Evolutionary conservation across 495 filamentous ascomycete genomes (phyloP).

Genomic region (Penicillium turbatum): DNA sequence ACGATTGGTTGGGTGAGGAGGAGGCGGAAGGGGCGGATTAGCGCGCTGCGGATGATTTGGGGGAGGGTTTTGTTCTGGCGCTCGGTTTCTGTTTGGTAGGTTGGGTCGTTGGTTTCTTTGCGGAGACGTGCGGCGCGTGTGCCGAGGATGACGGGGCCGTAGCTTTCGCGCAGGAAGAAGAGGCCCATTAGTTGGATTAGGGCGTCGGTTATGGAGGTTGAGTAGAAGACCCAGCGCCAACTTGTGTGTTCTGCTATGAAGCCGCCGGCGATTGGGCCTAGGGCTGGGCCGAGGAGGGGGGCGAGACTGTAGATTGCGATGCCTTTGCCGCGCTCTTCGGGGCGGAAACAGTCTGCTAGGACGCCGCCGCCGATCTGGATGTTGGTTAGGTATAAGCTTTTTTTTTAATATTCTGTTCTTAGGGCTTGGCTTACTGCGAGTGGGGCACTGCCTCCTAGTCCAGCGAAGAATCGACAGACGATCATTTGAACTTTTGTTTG

Average conservation of each 20-base stretch:
- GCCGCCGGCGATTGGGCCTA: slow-evolving; percentile 60
- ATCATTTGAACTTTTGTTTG: slow-evolving; percentile 51
- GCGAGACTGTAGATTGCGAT: slow-evolving; percentile 61
- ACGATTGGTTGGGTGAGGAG: slow-evolving; percentile 58
- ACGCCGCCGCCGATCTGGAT: slow-evolving; percentile 54
- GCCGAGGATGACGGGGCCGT: slow-evolving; percentile 58
- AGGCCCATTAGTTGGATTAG: slow-evolving; percentile 60
- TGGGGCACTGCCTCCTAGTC: slow-evolving; percentile 54
- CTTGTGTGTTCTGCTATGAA: slow-evolving; percentile 65
- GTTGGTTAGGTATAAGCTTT: neutral
- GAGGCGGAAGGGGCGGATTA: slow-evolving; percentile 56
- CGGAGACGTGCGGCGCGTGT: slow-evolving; percentile 53
- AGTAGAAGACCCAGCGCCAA: slow-evolving; percentile 70
- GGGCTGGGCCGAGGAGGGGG: slow-evolving; percentile 62
- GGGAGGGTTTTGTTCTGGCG: slow-evolving; percentile 40
- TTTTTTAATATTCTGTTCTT: neutral
- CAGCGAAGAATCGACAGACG: slow-evolving; percentile 53
- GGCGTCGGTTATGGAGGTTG: slow-evolving; percentile 57
- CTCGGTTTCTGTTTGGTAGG: slow-evolving; percentile 63
- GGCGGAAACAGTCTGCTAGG: slow-evolving; percentile 56
- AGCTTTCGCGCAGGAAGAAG: slow-evolving; percentile 68
- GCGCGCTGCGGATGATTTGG: slow-evolving; percentile 37
- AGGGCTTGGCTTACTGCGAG: slow-evolving; percentile 37
- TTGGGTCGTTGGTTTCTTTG: slow-evolving; percentile 59
- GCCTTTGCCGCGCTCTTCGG: slow-evolving; percentile 62